Conservation (phyloP, 2,329 filamentous ascomycete species). For the Stemphylium beticola region DNA sequence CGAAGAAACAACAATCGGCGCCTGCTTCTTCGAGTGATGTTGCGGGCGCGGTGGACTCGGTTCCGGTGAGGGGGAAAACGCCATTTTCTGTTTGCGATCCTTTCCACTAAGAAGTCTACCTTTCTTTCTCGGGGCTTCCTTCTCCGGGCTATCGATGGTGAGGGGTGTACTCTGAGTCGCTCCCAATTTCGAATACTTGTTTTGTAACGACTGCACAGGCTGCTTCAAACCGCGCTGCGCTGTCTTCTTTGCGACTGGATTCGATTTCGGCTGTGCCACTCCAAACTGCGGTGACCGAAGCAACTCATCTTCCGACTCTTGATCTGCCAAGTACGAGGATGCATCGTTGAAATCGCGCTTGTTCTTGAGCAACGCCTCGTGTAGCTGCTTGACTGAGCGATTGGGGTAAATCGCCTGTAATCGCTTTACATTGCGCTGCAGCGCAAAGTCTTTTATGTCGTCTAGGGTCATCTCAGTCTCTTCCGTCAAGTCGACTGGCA, state of each 20-base stretch:
- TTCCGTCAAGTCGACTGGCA: conserved; percentile 38
- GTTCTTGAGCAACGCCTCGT: conserved; percentile 58
- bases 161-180: conserved; percentile 24
- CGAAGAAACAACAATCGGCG: conserved; percentile 26
- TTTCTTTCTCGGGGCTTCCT: conserved; percentile 37
- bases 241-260: conserved; percentile 51
- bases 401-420: conserved; percentile 58
- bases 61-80: conserved; percentile 31
- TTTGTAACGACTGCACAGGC: conserved; percentile 62
- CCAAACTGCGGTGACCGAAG: conserved; percentile 35
- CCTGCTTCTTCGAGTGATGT: conserved; percentile 18
- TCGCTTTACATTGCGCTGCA: conserved; percentile 59
- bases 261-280: conserved; percentile 19
- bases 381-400: conserved; percentile 55
- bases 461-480: conserved; percentile 28
- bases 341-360: conserved; percentile 64
- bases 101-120: conserved; percentile 57
- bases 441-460: conserved; percentile 53
- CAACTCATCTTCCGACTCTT: conserved; percentile 46
- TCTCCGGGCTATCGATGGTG: conserved; percentile 21
- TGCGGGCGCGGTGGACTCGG: conserved; percentile 27
- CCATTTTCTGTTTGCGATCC: conserved; percentile 45
- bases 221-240: conserved; percentile 63
- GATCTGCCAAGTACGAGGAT: conserved; percentile 25
- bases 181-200: conserved; percentile 56